Conservation (phyloP, 768 basidiomycete genomes). For the Erythrobasidium yunnanense region DNA sequence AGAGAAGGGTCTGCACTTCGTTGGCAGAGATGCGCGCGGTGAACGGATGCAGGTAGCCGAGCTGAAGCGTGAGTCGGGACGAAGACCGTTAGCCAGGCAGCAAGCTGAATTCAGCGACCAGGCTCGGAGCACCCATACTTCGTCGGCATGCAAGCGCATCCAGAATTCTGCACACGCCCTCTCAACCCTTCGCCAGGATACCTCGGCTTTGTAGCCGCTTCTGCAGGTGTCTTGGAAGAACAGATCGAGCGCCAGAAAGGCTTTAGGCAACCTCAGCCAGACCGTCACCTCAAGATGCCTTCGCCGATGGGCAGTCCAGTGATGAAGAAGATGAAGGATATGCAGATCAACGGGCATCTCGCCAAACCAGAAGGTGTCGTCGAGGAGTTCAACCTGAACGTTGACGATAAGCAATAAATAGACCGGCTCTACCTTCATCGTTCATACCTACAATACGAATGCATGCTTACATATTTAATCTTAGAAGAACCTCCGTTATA, state of each 20-base stretch:
- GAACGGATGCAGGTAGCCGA: conserved; percentile 97
- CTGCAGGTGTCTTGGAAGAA: conserved; percentile 55
- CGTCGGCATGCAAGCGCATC: conserved; percentile 87
- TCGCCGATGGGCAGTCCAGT: conserved; percentile 23
- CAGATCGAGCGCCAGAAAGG: conserved; percentile 58
- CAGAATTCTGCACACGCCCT: conserved; percentile 95
- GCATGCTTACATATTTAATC: neutral
- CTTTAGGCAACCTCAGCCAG: conserved; percentile 32
- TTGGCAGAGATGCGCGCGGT: conserved; percentile 86
- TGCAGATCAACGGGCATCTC: conserved; percentile 21
- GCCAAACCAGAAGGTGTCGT: conserved; percentile 21
- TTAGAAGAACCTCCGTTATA: too few relatives aligned
- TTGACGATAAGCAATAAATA: neutral
- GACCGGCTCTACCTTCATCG: too few relatives aligned
- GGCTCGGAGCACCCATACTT: conserved; percentile 80
- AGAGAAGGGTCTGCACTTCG: conserved; percentile 60
- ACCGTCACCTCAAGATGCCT: conserved; percentile 21
- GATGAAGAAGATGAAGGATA: conserved; percentile 11
- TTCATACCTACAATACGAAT: too few relatives aligned
- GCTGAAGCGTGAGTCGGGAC: conserved; percentile 53
- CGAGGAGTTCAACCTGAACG: conserved; percentile 26
- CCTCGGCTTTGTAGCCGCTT: conserved; percentile 85
- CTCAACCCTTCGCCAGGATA: conserved; percentile 95
- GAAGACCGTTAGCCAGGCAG: neutral
- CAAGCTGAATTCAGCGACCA: neutral